Conservation (phyloP, 2,329 filamentous ascomycete genomes). For the Hymenoscyphus infarciens region DNA sequence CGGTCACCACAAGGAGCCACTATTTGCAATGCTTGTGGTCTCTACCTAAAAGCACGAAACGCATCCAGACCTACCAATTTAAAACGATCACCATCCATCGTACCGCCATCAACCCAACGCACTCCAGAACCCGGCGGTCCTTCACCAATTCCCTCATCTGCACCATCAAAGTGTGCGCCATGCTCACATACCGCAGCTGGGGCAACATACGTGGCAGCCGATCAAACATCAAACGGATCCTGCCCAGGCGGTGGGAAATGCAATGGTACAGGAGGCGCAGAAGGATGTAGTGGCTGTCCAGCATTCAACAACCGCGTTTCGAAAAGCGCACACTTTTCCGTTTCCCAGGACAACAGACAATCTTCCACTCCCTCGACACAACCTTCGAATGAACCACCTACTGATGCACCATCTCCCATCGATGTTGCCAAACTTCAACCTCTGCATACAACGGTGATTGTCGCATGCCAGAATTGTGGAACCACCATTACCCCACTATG, state of each 20-base stretch:
- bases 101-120: conserved; percentile 32
- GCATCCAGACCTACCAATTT: conserved; percentile 85
- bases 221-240: conserved; percentile 74
- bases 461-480: conserved; percentile 94
- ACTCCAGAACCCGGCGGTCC: conserved; percentile 26
- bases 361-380: conserved; percentile 23
- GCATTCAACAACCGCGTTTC: conserved; percentile 96
- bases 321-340: conserved; percentile 72
- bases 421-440: conserved; percentile 46
- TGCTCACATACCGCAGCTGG: conserved; percentile 39
- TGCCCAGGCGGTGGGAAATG: conserved; percentile 93
- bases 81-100: conserved; percentile 65
- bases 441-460: conserved; percentile 59
- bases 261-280: conserved; percentile 92
- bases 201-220: conserved; percentile 73
- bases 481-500: conserved; percentile 96
- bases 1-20: conserved; percentile 88
- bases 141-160: conserved; percentile 10
- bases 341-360: conserved; percentile 37
- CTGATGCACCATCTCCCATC: conserved; percentile 41
- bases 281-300: conserved; percentile 92
- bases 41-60: conserved; percentile 92
- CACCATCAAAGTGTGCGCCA: conserved; percentile 35
- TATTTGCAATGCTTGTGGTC: conserved; percentile 95
- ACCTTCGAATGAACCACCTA: conserved; percentile 24